phyloP scores from a whole-genome alignment of 2,329 filamentous ascomycete genomes.

The Capronia epimyces region DNA sequence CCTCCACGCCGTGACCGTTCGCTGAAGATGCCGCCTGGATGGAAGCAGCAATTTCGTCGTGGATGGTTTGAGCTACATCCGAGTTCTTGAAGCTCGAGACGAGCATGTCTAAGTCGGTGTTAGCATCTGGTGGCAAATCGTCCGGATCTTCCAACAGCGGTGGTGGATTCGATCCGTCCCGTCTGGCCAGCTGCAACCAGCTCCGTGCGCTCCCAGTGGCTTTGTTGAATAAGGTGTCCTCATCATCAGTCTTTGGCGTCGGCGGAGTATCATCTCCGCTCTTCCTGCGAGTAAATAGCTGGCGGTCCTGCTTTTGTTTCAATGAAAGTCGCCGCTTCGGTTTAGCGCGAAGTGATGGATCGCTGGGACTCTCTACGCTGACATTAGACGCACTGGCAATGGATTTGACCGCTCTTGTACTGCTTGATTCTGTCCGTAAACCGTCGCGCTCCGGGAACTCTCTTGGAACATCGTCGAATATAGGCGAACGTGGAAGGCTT shows the following conservation, averaged over 20 bases:
- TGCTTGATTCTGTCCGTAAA: conserved; percentile 71
- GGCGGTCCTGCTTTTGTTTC: conserved; percentile 77
- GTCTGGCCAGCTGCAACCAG: conserved; percentile 56
- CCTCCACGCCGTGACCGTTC: conserved; percentile 60
- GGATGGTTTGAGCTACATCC: conserved; percentile 66
- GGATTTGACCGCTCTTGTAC: conserved; percentile 81
- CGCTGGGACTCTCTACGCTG: conserved; percentile 63
- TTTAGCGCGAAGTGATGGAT: conserved; percentile 60
- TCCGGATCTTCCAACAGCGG: conserved; percentile 66
- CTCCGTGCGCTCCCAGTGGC: conserved; percentile 44
- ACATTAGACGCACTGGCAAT: conserved; percentile 75
- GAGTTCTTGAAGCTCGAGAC: conserved; percentile 71
- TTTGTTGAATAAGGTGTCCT: conserved; percentile 45
- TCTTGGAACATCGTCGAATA: conserved; percentile 53
- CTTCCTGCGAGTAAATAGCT: conserved; percentile 81
- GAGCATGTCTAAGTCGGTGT: conserved; percentile 75
- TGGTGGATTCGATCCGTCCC: conserved; percentile 50
- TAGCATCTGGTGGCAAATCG: conserved; percentile 54
- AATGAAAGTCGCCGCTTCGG: conserved; percentile 72
- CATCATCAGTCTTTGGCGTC: conserved; percentile 61
- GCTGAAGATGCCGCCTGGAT: conserved; percentile 59
- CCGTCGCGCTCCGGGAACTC: conserved; percentile 54
- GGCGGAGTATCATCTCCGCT: conserved; percentile 46
- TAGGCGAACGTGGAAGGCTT: conserved; percentile 51
- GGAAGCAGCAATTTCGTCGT: conserved; percentile 71